A percentile compares a stretch with the other conserved stretches of the same genome.
Evolutionary conservation across 345 rosid species (phyloP).

Genomic region (Euphorbia tirucalli): DNA sequence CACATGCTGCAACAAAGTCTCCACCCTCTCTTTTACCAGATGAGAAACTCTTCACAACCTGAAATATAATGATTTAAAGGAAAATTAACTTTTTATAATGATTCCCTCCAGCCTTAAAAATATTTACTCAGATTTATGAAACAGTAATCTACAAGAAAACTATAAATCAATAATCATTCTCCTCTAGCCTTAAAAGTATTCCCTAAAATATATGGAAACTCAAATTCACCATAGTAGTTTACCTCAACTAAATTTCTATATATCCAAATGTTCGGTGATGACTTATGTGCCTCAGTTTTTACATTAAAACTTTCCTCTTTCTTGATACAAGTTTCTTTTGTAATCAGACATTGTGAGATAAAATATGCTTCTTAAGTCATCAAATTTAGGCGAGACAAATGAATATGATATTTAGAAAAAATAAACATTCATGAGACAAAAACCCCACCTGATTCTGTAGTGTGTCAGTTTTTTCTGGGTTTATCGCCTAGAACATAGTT

Average conservation of each 20-base stretch:
- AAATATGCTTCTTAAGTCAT: background rate
- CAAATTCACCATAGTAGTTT: background rate
- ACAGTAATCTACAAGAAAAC: background rate
- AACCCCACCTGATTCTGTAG: too few relatives aligned
- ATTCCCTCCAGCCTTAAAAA: too few relatives aligned
- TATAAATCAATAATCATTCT: background rate
- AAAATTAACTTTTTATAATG: slow-evolving; percentile 15
- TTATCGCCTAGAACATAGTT: background rate
- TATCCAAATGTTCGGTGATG: background rate
- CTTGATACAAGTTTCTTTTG: background rate
- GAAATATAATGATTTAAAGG: slow-evolving; percentile 16
- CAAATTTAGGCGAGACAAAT: background rate
- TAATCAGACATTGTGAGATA: background rate
- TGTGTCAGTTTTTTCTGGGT: background rate
- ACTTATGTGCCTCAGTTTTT: background rate
- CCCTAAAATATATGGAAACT: background rate
- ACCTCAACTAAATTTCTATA: background rate
- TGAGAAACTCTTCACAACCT: slow-evolving; percentile 98
- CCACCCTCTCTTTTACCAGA: slow-evolving; percentile 98
- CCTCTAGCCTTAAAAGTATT: background rate
- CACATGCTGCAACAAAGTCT: slow-evolving; percentile 85
- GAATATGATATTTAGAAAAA: background rate
- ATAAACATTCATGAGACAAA: too few relatives aligned
- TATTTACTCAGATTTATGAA: background rate
- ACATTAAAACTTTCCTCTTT: background rate